phyloP scores from a whole-genome alignment of 306 rosid species.

The Oxytropis ochrocephala region DNA sequence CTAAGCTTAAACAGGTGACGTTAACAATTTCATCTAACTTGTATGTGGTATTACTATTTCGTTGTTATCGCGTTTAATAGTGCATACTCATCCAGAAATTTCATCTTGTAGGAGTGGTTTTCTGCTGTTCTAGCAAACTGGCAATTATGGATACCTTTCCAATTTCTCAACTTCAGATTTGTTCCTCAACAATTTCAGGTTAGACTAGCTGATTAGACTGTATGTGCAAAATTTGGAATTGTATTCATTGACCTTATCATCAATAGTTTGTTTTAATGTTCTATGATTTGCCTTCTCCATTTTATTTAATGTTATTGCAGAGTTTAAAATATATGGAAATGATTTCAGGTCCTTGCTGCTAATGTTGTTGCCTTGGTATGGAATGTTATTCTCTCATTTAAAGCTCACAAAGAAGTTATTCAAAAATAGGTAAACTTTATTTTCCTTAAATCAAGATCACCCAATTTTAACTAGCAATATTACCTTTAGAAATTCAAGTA shows the following conservation, averaged over 20 bases:
- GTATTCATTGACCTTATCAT: background rate
- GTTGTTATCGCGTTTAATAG: background rate
- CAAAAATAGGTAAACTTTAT: conserved; percentile 47
- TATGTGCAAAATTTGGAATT: conserved; percentile 1
- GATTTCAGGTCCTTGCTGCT: conserved; percentile 89
- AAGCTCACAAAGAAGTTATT: conserved; percentile 78
- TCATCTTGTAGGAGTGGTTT: conserved; percentile 77
- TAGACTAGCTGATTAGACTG: conserved; percentile 17
- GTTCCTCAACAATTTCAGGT: conserved; percentile 98
- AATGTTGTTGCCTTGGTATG: conserved; percentile 70
- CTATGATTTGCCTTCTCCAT: conserved; percentile 13
- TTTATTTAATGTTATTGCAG: background rate
- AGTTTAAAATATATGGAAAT: conserved; percentile 1
- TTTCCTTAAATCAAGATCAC: background rate
- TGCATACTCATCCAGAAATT: conserved; percentile 17
- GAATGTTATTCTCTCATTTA: conserved; percentile 95
- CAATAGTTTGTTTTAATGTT: background rate
- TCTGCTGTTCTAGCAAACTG: conserved; percentile 83
- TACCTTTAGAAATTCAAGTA: conserved; percentile 7
- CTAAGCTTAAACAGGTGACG: conserved; percentile 88
- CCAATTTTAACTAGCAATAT: background rate
- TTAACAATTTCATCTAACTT: conserved; percentile 13
- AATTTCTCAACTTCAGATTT: conserved; percentile 89
- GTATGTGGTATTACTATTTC: background rate
- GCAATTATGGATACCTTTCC: conserved; percentile 98